These are phyloP conservation scores for Neurospora hispaniola DNA, from an alignment of 495 filamentous ascomycete species.

Conservation along the genomic window DNA sequence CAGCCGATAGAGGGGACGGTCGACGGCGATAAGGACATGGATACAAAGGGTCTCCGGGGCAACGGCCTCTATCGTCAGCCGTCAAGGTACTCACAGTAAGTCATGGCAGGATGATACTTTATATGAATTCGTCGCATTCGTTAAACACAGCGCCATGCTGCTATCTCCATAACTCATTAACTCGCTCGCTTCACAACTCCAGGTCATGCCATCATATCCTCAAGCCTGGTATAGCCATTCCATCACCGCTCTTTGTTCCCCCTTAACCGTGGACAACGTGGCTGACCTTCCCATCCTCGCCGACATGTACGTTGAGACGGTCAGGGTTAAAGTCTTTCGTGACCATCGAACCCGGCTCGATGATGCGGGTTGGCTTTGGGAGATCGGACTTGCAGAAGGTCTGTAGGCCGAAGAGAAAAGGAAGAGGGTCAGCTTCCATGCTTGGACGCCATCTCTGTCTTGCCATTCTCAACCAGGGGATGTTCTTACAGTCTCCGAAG, in stretches of 20 bases:
- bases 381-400: constrained; percentile 68
- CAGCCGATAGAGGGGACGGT: background rate
- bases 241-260: background rate
- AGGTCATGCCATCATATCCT: background rate
- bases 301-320: constrained; percentile 64
- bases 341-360: constrained; percentile 50
- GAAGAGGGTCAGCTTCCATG: constrained; percentile 2
- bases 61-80: background rate
- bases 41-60: background rate
- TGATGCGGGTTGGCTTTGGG: constrained; percentile 54
- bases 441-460: background rate
- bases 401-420: constrained; percentile 28
- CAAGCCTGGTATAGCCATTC: background rate
- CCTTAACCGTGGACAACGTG: constrained; percentile 51
- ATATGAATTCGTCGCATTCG: background rate
- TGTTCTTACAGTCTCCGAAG: constrained; percentile 33
- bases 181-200: background rate
- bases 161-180: background rate
- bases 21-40: background rate
- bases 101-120: background rate
- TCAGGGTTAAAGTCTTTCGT: constrained; percentile 50
- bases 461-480: background rate
- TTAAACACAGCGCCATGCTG: background rate
- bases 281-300: constrained; percentile 61
- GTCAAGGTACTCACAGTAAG: background rate